Base-by-base conservation (phyloP, 768 basidiomycete species). In the Collybia nuda region DNA sequence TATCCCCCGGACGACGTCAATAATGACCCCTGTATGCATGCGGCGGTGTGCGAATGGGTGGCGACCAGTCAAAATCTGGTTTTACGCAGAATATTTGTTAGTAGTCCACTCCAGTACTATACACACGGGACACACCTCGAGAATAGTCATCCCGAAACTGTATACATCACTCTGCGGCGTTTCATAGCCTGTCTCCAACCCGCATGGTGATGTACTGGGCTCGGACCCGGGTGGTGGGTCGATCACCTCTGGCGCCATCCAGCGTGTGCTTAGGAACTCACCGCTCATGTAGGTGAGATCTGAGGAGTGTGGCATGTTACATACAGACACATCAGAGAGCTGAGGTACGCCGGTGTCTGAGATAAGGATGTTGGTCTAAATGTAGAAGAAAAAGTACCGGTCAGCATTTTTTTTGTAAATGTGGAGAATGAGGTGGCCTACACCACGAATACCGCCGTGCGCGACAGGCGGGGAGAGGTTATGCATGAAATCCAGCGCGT, bases 231-330 rank as follows among this genome's bases (percentile, higher is more conserved):
- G 9, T 19, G 49, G 41, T 11, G 51, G 52, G 21, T 35, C 55
- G 48, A 63, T n/a, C 1, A 59, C 9, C 47, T 66, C 66, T 5
- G 63, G 66, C 12, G 66, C 63, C 46, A 55, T 50, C 64, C 66
- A 65, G 2, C 62, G 51, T 6, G 50, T 17, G n/a, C 44, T 15
- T 17, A 52, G 46, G 8, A 44, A 28, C 40, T 52, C 37, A 18
- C 29, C 51, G 28, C 40, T 44, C 3, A 26, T 42, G 11, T 53
- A 44, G n/a, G 51, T 32, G 14, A 48, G 19, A 21, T 47, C 52
- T 24, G 36, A 23, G 17, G 50, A 15, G 14, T 44, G 44, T 17
- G 52, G 55, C 28, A 62, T 40, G 32, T 41, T 43, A 17, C 48
- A 38, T 26, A 62, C 17, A 19, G 63, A 50, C 23, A 60, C 35